A percentile compares a stretch with the other conserved stretches of the same genome.
phyloP scores from a whole-genome alignment of 768 basidiomycete genomes.

The Xerocomellus chrysenteron region DNA sequence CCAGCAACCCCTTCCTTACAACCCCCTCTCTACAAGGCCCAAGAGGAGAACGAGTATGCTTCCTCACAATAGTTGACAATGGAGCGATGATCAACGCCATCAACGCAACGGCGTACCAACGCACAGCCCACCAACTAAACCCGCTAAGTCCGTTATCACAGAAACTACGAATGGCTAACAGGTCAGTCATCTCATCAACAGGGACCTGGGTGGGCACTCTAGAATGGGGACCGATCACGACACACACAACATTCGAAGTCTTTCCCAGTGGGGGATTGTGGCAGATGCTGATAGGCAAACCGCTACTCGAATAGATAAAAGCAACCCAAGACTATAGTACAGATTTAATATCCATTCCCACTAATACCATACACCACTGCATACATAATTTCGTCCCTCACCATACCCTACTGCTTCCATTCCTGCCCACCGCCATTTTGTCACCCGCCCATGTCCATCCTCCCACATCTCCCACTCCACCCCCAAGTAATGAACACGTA shows the following conservation, averaged over 20 bases:
- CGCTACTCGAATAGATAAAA: neutral
- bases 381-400: too few relatives aligned
- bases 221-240: neutral
- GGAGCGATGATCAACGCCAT: neutral
- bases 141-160: neutral
- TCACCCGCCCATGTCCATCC: too few relatives aligned
- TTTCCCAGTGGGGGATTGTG: neutral
- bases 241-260: neutral
- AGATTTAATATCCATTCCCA: too few relatives aligned
- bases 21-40: neutral
- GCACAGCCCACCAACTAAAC: neutral
- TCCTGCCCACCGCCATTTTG: too few relatives aligned
- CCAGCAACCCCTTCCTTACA: neutral
- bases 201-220: neutral
- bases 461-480: too few relatives aligned
- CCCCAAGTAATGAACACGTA: too few relatives aligned
- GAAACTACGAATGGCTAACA: neutral
- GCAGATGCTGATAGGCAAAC: neutral
- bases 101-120: neutral
- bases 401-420: too few relatives aligned
- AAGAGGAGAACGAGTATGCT: neutral
- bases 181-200: neutral
- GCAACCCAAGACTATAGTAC: neutral
- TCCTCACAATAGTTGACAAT: neutral
- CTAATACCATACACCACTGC: too few relatives aligned